phyloP scores from a whole-genome alignment of 202 grass and related monocot genomes.

The Eragrostis tef region DNA sequence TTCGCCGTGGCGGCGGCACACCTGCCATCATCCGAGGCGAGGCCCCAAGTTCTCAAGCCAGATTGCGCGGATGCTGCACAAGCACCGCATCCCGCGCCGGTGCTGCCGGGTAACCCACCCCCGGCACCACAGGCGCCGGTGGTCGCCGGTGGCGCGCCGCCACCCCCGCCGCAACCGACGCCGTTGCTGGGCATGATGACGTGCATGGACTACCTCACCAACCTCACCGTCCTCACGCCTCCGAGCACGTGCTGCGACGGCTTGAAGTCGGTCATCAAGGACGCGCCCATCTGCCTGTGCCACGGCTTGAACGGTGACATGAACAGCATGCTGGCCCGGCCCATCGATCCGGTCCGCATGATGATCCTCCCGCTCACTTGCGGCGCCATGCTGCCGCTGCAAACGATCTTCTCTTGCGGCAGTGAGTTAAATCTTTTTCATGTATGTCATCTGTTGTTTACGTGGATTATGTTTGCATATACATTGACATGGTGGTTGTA shows the following conservation, averaged over 20 bases:
- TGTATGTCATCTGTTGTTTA: neutral
- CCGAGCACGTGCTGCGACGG: conserved; percentile 17
- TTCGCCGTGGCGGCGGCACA: neutral
- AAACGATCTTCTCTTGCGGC: conserved; percentile 4
- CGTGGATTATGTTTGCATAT: neutral
- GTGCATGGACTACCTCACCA: conserved; percentile 38
- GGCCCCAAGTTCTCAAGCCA: neutral
- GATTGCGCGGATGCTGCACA: neutral
- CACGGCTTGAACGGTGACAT: conserved; percentile 31
- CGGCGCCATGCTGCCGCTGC: neutral
- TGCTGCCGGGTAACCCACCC: neutral
- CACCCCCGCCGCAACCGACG: neutral
- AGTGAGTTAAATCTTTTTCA: neutral
- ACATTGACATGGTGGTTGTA: neutral
- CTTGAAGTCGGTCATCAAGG: conserved; percentile 10
- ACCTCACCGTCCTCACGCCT: conserved; percentile 16
- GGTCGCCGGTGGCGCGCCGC: neutral
- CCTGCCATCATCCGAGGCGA: neutral
- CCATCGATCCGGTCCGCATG: conserved; percentile 24
- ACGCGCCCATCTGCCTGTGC: conserved; percentile 41
- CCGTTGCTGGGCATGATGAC: conserved; percentile 23
- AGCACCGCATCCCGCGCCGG: neutral
- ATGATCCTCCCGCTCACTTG: conserved; percentile 1
- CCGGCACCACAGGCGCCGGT: neutral
- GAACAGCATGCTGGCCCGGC: conserved; percentile 1